These are phyloP conservation scores for Neopestalotiopsis clavispora DNA, from an alignment of 2,329 filamentous ascomycete genomes.

Conservation along the genomic window DNA sequence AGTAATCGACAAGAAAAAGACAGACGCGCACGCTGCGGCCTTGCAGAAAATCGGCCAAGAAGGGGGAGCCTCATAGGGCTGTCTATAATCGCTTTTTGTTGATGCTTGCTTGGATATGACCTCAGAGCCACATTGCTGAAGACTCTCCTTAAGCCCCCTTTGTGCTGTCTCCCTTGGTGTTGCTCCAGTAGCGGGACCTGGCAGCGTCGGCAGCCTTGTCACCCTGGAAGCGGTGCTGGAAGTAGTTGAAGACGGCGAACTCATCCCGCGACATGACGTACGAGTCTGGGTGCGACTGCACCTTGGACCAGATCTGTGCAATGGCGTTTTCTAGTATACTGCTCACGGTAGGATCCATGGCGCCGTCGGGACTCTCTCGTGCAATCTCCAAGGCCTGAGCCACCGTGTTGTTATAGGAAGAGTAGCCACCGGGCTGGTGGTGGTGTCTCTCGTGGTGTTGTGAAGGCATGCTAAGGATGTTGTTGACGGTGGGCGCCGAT, in stretches of 20 bases:
- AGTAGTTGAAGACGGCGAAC: conserved; percentile 88
- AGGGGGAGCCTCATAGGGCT: conserved; percentile 6
- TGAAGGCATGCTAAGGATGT: conserved; percentile 24
- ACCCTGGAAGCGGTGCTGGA: conserved; percentile 68
- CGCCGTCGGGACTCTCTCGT: conserved; percentile 72
- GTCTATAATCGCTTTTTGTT: background rate
- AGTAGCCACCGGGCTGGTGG: conserved; percentile 16
- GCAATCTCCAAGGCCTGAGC: conserved; percentile 76
- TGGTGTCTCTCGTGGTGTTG: conserved; percentile 19
- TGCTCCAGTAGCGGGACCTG: conserved; percentile 59
- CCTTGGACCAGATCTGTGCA: conserved; percentile 68
- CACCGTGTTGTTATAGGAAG: conserved; percentile 49
- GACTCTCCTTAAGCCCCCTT: background rate
- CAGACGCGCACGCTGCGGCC: background rate
- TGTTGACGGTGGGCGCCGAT: conserved; percentile 19
- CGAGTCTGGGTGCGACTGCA: conserved; percentile 66
- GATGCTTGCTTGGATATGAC: background rate
- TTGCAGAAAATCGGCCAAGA: conserved; percentile 2
- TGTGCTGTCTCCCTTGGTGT: conserved; percentile 29
- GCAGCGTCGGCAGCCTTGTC: conserved; percentile 53
- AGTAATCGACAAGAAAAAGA: background rate
- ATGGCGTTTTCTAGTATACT: conserved; percentile 70
- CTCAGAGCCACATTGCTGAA: background rate
- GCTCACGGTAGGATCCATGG: conserved; percentile 65
- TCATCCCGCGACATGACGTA: conserved; percentile 80